Evolutionary conservation across 192 early-diverging fungal genomes (phyloP), one percentile per base, ranked within the genome.

Genomic region (Linnemannia schmuckeri): DNA sequence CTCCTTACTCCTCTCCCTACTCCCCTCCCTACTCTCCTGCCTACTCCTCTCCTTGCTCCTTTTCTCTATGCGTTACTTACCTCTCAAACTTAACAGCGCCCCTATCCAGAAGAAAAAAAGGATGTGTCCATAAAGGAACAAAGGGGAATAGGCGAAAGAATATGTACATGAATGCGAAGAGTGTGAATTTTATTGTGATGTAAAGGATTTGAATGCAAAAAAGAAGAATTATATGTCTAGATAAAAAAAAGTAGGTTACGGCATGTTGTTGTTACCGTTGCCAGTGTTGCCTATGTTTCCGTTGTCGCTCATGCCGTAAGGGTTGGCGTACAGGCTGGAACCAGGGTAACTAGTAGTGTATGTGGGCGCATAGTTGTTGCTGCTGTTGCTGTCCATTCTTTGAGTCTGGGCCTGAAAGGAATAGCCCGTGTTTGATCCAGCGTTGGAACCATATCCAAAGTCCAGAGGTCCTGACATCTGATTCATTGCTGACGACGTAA

Each of bases 301-400:
- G n/a, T 41, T 72, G 61, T 73, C 73, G 44, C 30, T 72, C 82
- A 84, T 52, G 52, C 46, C 72, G 42, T 87, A 81, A 1, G 79
- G 61, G 54, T 70, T 70, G 3, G 79, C 47, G 72, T 87, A 87
- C 40, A 87, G 72, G 30, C 78, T 77, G 38, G 85, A 47, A 8
- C 79, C 85, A 35, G 79, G 76, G 41, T 87, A 87, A 73, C 79
- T 87, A 37, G 79, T 70, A 3, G 79, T 78, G 76, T 81, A 78
- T 24, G 85, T 63, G 4, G 79, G 76, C 30, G 74, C 79, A 61
- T 87, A 87, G 30, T 33, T 66, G 30, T 24, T 66, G 72, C 30
- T 78, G 30, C 61, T 66, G 72, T 30, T 78, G 41, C 78, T 87
- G 41, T 87, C 85, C 72, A 87, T 81, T 30, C 61, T 66, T 30